phyloP scores from a whole-genome alignment of 2,329 filamentous ascomycete species.

The Xylaria sp. region DNA sequence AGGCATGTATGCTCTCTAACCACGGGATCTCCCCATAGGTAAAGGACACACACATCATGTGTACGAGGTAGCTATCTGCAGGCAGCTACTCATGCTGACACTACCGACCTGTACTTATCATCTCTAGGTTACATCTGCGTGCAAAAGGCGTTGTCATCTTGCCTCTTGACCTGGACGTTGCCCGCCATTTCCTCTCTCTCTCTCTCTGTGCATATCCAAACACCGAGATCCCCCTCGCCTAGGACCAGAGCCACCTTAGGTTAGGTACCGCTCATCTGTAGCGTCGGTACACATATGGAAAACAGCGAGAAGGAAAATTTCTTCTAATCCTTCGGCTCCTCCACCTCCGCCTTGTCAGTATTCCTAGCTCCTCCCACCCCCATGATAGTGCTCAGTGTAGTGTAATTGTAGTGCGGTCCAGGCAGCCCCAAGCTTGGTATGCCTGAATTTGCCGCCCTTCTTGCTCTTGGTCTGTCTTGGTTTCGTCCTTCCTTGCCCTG shows the following conservation, averaged over 20 bases:
- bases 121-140: neutral
- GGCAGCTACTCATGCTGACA: neutral
- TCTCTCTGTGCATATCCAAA: conserved; percentile 10
- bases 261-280: conserved; percentile 2
- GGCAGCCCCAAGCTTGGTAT: conserved; percentile 2
- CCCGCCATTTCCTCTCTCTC: neutral
- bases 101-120: neutral
- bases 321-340: conserved; percentile 30
- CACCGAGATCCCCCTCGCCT: conserved; percentile 19
- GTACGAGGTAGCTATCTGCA: too few relatives aligned
- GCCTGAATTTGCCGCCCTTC: conserved; percentile 8
- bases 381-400: conserved; percentile 4
- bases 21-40: too few relatives aligned
- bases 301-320: conserved; percentile 19
- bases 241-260: neutral
- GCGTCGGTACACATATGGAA: neutral
- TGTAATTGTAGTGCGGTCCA: conserved; percentile 8
- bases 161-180: neutral
- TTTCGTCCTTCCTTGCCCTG: neutral
- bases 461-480: neutral
- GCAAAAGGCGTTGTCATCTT: conserved; percentile 5
- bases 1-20: too few relatives aligned
- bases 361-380: conserved; percentile 20
- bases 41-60: neutral
- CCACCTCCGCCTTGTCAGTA: conserved; percentile 36